Conservation (phyloP, 257 asterid genomes). For the Misopates orontium region DNA sequence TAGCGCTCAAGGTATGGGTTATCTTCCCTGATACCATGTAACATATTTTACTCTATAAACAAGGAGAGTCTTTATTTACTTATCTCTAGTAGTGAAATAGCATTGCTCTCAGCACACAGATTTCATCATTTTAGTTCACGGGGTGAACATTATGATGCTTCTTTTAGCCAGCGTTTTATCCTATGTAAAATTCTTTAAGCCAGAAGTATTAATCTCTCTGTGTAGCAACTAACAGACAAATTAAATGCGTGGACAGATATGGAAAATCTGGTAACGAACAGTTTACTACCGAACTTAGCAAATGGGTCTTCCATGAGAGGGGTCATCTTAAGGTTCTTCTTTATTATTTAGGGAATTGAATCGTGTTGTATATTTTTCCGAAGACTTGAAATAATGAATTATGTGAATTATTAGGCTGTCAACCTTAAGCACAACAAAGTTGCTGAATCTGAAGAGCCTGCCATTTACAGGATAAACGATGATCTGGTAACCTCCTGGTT, state of each 20-base stretch:
- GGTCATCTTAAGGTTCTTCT: slow-evolving; percentile 72
- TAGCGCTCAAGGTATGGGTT: not conserved
- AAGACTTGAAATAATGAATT: slow-evolving; percentile 7
- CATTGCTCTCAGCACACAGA: not conserved
- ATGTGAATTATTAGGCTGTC: slow-evolving; percentile 52
- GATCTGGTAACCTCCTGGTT: slow-evolving; percentile 50
- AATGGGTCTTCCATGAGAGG: slow-evolving; percentile 91
- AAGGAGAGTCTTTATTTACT: not conserved
- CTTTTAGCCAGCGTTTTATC: slow-evolving; percentile 2
- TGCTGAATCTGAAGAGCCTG: slow-evolving; percentile 73
- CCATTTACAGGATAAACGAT: slow-evolving; percentile 77
- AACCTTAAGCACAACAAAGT: slow-evolving; percentile 73
- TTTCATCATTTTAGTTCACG: not conserved
- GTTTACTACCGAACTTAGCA: slow-evolving; percentile 70
- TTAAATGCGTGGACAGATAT: slow-evolving; percentile 46
- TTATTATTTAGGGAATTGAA: slow-evolving; percentile 13
- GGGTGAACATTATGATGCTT: not conserved
- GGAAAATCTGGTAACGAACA: slow-evolving; percentile 81
- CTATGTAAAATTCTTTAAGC: not conserved
- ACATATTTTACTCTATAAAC: not conserved
- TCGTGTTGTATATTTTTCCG: not conserved
- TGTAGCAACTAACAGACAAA: slow-evolving; percentile 27
- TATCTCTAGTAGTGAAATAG: slow-evolving; percentile 16
- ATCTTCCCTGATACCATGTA: not conserved
- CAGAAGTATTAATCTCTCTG: slow-evolving; percentile 17